phyloP scores from a whole-genome alignment of 1,139 yeast genomes.

The Meyerozyma smithsonii region DNA sequence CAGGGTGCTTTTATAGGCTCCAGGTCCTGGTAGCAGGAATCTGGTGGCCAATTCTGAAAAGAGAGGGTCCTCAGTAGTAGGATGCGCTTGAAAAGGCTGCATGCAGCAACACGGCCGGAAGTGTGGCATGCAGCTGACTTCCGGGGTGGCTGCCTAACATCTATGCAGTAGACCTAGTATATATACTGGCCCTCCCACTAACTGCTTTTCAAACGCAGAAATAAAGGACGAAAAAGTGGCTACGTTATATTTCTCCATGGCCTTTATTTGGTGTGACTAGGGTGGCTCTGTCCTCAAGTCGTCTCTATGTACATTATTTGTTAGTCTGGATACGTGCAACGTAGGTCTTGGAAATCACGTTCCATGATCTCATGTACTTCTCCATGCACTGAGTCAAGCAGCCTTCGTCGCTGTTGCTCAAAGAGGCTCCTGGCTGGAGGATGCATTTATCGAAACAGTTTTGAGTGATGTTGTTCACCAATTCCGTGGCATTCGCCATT shows the following conservation, averaged over 20 bases:
- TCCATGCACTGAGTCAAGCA: slow-evolving; percentile 78
- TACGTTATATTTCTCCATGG: too few species aligned
- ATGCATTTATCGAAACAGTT: slow-evolving; percentile 83
- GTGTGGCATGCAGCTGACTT: too few species aligned
- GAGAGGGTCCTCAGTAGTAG: too few species aligned
- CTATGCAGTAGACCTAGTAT: background rate
- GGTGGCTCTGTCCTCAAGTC: too few species aligned
- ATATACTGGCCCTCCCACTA: too few species aligned
- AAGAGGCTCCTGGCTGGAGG: slow-evolving; percentile 43
- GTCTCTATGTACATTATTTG: background rate
- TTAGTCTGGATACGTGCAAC: slow-evolving; percentile 59
- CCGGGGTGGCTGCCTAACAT: too few species aligned
- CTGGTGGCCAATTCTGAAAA: too few species aligned
- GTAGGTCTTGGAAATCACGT: slow-evolving; percentile 71
- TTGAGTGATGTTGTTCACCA: slow-evolving; percentile 82
- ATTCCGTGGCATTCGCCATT: slow-evolving; percentile 81
- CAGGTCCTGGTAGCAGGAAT: background rate
- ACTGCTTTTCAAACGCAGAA: too few species aligned
- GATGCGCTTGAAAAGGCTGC: too few species aligned
- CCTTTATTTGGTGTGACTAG: too few species aligned
- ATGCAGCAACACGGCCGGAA: background rate
- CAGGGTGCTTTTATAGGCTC: background rate
- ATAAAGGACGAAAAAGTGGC: too few species aligned
- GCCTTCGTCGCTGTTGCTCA: slow-evolving; percentile 27
- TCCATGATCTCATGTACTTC: slow-evolving; percentile 92